Conservation (phyloP, 2,329 filamentous ascomycete genomes). For the Aureobasidium leucospermi region DNA sequence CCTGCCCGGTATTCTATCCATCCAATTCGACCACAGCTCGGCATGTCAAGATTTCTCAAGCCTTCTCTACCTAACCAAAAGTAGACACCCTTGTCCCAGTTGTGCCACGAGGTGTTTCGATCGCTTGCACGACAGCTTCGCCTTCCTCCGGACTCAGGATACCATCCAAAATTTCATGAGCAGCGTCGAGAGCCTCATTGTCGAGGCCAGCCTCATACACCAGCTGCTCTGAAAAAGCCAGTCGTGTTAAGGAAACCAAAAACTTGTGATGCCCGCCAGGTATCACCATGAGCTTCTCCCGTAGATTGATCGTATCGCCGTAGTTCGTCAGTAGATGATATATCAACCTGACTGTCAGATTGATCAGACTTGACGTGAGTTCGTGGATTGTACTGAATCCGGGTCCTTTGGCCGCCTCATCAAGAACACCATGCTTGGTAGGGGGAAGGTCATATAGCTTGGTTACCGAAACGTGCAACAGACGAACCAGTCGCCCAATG, state of each 20-base stretch:
- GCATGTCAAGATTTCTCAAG: no score
- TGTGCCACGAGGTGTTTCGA: slow-evolving; percentile 30
- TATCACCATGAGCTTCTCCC: slow-evolving; percentile 61
- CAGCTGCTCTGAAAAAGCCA: slow-evolving; percentile 79
- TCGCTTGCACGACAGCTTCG: slow-evolving; percentile 48
- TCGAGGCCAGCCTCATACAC: slow-evolving; percentile 71
- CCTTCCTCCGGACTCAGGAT: slow-evolving; percentile 74
- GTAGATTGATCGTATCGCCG: slow-evolving; percentile 56
- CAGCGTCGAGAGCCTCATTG: slow-evolving; percentile 70
- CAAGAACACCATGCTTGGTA: slow-evolving; percentile 25
- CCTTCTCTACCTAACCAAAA: not conserved
- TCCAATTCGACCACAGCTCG: not conserved
- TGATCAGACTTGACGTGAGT: slow-evolving; percentile 45
- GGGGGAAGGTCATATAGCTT: slow-evolving; percentile 43
- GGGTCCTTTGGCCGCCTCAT: slow-evolving; percentile 12
- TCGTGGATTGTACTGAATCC: slow-evolving; percentile 28
- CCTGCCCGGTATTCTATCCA: not conserved
- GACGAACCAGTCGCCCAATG: slow-evolving; percentile 67
- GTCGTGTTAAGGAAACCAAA: slow-evolving; percentile 66
- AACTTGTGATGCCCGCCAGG: slow-evolving; percentile 75
- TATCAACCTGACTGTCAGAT: slow-evolving; percentile 53
- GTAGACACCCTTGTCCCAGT: not conserved
- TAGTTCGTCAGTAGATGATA: slow-evolving; percentile 49
- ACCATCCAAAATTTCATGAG: slow-evolving; percentile 73
- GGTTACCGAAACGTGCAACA: slow-evolving; percentile 66